Evolutionary conservation across 768 basidiomycete genomes (phyloP).

Genomic region (Chlorophyllum brunneum): DNA sequence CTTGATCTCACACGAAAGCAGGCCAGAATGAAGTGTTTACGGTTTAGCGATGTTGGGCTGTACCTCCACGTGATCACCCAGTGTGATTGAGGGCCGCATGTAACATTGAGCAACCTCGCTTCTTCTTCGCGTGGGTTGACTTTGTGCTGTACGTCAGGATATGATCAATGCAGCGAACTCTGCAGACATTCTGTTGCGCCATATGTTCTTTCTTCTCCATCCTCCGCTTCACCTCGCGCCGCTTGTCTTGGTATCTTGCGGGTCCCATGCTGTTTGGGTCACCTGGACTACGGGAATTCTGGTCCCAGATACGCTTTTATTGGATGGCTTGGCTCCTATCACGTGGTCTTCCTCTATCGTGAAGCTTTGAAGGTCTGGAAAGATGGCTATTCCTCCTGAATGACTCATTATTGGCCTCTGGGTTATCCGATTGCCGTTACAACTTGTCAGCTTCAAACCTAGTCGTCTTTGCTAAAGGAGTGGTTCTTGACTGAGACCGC

Average conservation of each 20-base stretch:
- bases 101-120: background rate
- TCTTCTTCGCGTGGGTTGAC: slow-evolving; percentile 4
- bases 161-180: background rate
- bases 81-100: slow-evolving; percentile 9
- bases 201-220: slow-evolving; percentile 7
- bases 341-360: background rate
- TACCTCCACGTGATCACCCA: slow-evolving; percentile 4
- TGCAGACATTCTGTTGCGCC: background rate
- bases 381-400: too few relatives aligned
- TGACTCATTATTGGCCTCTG: too few relatives aligned
- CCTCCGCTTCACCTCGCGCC: background rate
- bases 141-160: background rate
- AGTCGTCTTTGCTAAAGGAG: too few relatives aligned
- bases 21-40: too few relatives aligned
- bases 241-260: background rate
- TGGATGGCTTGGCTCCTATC: background rate
- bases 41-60: too few relatives aligned
- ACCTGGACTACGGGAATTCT: background rate
- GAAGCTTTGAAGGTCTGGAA: too few relatives aligned
- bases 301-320: background rate
- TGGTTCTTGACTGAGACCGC: too few relatives aligned
- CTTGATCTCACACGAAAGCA: too few relatives aligned
- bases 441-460: too few relatives aligned
- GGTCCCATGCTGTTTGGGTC: slow-evolving; percentile 3
- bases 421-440: too few relatives aligned